These are phyloP conservation scores for Neonectria coccinea DNA, from an alignment of 2,329 filamentous ascomycete species.

Conservation along the genomic window DNA sequence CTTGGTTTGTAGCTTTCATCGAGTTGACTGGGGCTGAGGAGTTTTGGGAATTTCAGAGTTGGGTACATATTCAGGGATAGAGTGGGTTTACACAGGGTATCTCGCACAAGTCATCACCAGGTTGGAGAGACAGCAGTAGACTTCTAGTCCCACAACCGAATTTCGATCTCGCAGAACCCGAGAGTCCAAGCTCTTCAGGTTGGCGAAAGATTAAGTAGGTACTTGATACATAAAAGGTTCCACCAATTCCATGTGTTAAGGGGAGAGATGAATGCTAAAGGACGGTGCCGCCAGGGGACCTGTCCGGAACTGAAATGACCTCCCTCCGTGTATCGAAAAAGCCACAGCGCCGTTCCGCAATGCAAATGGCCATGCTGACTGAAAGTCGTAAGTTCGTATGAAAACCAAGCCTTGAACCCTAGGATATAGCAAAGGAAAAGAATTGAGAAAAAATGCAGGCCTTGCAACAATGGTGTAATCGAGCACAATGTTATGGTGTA, in stretches of 20 bases:
- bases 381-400: slow-evolving; percentile 13
- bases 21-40: not conserved
- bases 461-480: not conserved
- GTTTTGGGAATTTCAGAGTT: not conserved
- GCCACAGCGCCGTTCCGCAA: slow-evolving; percentile 16
- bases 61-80: not conserved
- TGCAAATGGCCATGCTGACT: slow-evolving; percentile 13
- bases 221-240: not conserved
- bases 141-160: not conserved
- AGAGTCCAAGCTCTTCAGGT: not conserved
- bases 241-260: not conserved
- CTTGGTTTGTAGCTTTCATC: not conserved
- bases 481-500: not conserved
- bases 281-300: slow-evolving; percentile 3
- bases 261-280: not conserved
- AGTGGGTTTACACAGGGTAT: not conserved
- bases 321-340: slow-evolving; percentile 12
- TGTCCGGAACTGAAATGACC: not conserved
- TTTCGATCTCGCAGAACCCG: not conserved
- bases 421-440: slow-evolving; percentile 1
- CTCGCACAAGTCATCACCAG: not conserved
- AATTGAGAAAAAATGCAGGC: not conserved
- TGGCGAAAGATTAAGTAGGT: slow-evolving; percentile 3
- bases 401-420: slow-evolving; percentile 7
- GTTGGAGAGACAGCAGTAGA: not conserved